phyloP scores from a whole-genome alignment of 148 eudicot genomes.

The Vaccinium vitisidaea region DNA sequence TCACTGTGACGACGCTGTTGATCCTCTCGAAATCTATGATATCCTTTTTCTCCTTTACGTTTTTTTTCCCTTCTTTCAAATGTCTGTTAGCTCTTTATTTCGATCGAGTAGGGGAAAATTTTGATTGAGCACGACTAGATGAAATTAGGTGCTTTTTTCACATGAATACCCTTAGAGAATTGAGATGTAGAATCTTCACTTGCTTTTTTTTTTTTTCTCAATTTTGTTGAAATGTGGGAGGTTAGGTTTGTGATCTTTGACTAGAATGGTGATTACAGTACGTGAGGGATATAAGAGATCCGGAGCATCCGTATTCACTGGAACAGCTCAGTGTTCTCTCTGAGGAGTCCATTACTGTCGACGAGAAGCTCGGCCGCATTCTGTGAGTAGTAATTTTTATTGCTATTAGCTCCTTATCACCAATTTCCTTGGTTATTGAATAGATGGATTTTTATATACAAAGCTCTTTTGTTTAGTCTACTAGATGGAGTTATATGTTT shows the following conservation, averaged over 20 bases:
- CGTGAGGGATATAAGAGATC: constrained; percentile 88
- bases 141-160: neutral
- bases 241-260: constrained; percentile 46
- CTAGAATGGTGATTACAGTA: constrained; percentile 43
- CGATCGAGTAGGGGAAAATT: neutral
- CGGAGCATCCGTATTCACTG: constrained; percentile 87
- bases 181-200: neutral
- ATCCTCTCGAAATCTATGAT: constrained; percentile 94
- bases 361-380: constrained; percentile 75
- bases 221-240: neutral
- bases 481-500: neutral
- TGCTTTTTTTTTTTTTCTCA: neutral
- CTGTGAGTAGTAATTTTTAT: constrained; percentile 39
- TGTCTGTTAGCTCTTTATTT: neutral
- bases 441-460: neutral
- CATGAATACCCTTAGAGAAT: neutral
- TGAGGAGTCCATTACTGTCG: constrained; percentile 75
- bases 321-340: constrained; percentile 93
- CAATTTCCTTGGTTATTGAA: neutral
- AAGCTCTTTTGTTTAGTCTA: neutral
- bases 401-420: neutral
- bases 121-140: neutral
- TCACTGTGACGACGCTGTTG: constrained; percentile 50
- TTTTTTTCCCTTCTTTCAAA: neutral
- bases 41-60: constrained; percentile 44